Evolutionary conservation across 331 rosid species (phyloP).

Genomic region (Telfairia occidentalis): DNA sequence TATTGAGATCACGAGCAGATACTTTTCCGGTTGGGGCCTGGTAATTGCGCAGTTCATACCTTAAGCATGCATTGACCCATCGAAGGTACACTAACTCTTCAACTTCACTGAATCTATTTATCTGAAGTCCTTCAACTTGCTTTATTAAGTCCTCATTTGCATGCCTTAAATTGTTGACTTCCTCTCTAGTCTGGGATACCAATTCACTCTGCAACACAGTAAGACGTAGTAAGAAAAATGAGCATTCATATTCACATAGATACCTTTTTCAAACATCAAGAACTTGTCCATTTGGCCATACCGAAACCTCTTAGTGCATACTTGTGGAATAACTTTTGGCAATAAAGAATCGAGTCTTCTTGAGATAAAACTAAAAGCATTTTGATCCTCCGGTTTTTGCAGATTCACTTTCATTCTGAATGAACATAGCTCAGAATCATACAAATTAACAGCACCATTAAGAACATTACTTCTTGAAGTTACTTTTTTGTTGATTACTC

Average conservation of each 20-base stretch:
- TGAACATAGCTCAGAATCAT: too few relatives aligned
- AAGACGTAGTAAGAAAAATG: background rate
- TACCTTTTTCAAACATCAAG: background rate
- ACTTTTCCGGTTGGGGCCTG: slow-evolving; percentile 66
- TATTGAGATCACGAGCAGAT: slow-evolving; percentile 82
- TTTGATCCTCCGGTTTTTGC: background rate
- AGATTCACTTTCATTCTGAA: background rate
- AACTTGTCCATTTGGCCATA: background rate
- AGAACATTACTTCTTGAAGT: too few relatives aligned
- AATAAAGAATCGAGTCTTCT: background rate
- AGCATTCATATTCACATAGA: background rate
- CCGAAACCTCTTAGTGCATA: background rate
- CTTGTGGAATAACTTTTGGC: background rate
- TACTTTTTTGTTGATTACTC: too few relatives aligned
- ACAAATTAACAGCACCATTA: too few relatives aligned
- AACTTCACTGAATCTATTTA: slow-evolving; percentile 82
- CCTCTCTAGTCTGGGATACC: slow-evolving; percentile 55
- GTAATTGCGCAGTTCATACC: slow-evolving; percentile 71
- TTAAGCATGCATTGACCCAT: slow-evolving; percentile 90
- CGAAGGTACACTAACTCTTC: slow-evolving; percentile 96
- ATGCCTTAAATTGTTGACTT: slow-evolving; percentile 58
- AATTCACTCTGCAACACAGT: slow-evolving; percentile 48
- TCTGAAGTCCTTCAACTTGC: slow-evolving; percentile 97
- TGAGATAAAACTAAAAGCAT: background rate
- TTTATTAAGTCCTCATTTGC: slow-evolving; percentile 63